Evolutionary conservation across 441 rosid species (phyloP).

Genomic region (Theobroma grandiflorum): DNA sequence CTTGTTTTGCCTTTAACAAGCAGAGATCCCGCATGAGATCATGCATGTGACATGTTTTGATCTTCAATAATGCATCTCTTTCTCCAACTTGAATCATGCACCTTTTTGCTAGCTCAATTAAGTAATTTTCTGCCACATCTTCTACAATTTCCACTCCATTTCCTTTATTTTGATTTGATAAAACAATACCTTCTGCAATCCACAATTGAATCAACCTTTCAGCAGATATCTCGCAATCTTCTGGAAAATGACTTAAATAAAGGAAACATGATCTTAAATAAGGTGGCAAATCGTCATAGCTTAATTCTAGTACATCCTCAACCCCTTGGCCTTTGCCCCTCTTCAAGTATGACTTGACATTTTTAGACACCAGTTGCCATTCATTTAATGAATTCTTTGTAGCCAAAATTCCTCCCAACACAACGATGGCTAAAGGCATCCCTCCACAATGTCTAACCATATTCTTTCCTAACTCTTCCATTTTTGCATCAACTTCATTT

Average conservation of each 20-base stretch:
- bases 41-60: constrained; percentile 32
- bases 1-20: no score
- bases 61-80: no score
- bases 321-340: no score
- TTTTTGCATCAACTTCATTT: not conserved
- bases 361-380: not conserved
- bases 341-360: not conserved
- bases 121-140: no score
- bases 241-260: constrained; percentile 42
- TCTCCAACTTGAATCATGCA: no score
- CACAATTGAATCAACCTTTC: constrained; percentile 23
- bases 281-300: constrained; percentile 29
- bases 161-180: constrained; percentile 12
- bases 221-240: constrained; percentile 25
- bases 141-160: constrained; percentile 13
- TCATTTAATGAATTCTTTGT: not conserved
- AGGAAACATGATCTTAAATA: constrained; percentile 44
- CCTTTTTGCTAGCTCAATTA: no score
- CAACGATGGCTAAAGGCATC: constrained; percentile 25
- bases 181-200: constrained; percentile 42
- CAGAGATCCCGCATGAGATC: constrained; percentile 33
- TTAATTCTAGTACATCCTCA: not conserved
- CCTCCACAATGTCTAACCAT: constrained; percentile 24
- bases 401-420: constrained; percentile 20
- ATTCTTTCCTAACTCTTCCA: constrained; percentile 14